Evolutionary conservation across 2,329 filamentous ascomycete species (phyloP), one percentile per base, ranked within the genome.

Genomic region (Davidsoniella australis): DNA sequence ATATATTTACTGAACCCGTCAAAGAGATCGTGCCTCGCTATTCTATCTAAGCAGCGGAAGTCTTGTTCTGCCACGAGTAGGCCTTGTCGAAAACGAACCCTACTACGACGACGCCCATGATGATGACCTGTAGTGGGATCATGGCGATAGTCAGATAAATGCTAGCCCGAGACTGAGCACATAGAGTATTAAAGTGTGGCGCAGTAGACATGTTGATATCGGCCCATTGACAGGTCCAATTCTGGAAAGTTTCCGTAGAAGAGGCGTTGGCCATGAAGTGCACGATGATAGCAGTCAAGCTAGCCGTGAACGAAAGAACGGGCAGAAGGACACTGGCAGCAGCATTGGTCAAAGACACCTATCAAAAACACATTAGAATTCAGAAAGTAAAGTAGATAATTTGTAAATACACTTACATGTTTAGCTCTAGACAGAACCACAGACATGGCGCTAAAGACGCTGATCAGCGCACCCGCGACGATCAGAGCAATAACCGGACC

Each of bases 151-250:
- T 66, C 41, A 80, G 62, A 55, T 71, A 72, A 24, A 78, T 60
- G 2, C 67, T 70, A 4, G 69, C 70, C 57, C 68, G 66, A 61
- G 68, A 75, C 62, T 79, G 68, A 53, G 62, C 66, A 61, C 76
- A 80, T 45, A 80, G 61, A 0, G 68, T 69, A 14, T 66, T 68
- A 57, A 76, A 80, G 57, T 74, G 65, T 26, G 77, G 75, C 54
- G 68, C 61, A 36, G 63, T 58, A 14, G 57, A 56, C 72, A 79
- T 77, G 53, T 62, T 60, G n/a, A 78, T 63, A 18, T 64, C 57
- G 7, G 63, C 61, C 76, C 76, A 80, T 54, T 73, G 73, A 60
- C 76, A 80, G 39, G 68, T 72, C 76, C 76, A 80, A 60, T 72
- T 76, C 57, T 78, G 66, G 9, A 80, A 61, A 5, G 73, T 75